These are phyloP conservation scores for Podaxis sp. DNA, from an alignment of 768 basidiomycete genomes.

Conservation along the genomic window DNA sequence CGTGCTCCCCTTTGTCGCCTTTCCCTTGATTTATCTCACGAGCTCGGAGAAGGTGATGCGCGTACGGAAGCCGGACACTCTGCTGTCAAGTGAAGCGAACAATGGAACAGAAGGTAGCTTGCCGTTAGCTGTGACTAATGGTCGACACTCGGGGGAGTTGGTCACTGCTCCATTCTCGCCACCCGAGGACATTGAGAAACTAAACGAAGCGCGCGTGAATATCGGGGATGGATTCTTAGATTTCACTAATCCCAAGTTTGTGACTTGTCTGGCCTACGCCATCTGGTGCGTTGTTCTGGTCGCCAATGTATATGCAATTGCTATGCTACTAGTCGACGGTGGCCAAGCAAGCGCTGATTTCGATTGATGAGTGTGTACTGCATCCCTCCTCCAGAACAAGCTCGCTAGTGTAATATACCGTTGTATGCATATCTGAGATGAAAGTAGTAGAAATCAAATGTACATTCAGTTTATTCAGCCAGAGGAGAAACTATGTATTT, in stretches of 20 bases:
- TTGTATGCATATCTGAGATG: neutral
- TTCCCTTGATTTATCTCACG: conserved; percentile 71
- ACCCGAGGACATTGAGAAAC: conserved; percentile 6
- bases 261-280: conserved; percentile 41
- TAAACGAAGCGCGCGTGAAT: conserved; percentile 12
- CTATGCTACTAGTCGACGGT: conserved; percentile 31
- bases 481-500: conserved; percentile 3
- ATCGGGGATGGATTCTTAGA: conserved; percentile 25
- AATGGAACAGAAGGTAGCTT: neutral
- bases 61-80: conserved; percentile 32
- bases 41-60: conserved; percentile 61
- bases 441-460: neutral
- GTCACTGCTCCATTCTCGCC: neutral
- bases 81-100: neutral
- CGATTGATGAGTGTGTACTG: neutral
- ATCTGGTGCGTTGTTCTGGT: conserved; percentile 46
- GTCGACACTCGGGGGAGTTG: neutral
- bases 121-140: neutral
- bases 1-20: conserved; percentile 71
- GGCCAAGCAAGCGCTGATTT: neutral
- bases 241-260: conserved; percentile 36
- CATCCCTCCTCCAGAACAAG: neutral
- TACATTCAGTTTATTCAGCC: neutral
- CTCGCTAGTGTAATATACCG: neutral
- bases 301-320: conserved; percentile 54